These are phyloP conservation scores for Aspergillus saccharolyticus DNA, from an alignment of 495 filamentous ascomycete genomes.

Conservation along the genomic window DNA sequence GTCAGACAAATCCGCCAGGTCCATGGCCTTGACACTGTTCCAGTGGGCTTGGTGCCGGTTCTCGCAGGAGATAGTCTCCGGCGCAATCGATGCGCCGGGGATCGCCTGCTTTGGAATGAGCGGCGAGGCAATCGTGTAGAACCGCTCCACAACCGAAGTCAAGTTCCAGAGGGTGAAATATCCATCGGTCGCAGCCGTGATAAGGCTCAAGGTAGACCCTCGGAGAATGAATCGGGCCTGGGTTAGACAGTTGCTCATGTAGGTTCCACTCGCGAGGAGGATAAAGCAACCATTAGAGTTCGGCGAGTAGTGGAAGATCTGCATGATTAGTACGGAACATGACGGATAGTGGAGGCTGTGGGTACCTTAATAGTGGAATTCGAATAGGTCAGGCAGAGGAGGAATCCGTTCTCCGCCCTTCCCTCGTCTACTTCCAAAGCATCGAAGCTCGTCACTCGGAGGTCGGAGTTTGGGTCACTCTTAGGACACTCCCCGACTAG, in stretches of 20 bases:
- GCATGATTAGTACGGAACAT: constrained; percentile 5
- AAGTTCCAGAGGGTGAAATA: constrained; percentile 52
- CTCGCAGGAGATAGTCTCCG: constrained; percentile 28
- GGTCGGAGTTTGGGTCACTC: constrained; percentile 56
- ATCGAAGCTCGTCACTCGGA: constrained; percentile 75
- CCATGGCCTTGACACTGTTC: constrained; percentile 62
- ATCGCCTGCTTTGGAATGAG: constrained; percentile 21
- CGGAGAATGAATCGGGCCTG: constrained; percentile 53
- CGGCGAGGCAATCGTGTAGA: constrained; percentile 24
- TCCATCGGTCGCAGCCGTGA: constrained; percentile 62
- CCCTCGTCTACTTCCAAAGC: constrained; percentile 37
- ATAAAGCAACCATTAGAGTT: constrained; percentile 38
- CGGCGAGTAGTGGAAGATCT: constrained; percentile 57
- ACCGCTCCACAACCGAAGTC: constrained; percentile 26
- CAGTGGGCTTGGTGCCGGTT: constrained; percentile 58
- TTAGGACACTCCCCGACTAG: constrained; percentile 59
- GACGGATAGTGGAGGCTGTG: not conserved
- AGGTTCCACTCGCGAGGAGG: constrained; percentile 53
- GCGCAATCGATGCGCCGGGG: constrained; percentile 9
- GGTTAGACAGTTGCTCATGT: constrained; percentile 76
- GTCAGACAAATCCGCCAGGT: constrained; percentile 28
- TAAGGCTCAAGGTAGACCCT: constrained; percentile 28
- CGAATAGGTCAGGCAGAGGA: constrained; percentile 66
- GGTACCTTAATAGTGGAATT: constrained; percentile 67
- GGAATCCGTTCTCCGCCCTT: constrained; percentile 25